A percentile compares a stretch with the other conserved stretches of the same genome.
These are phyloP conservation scores for Hypomontagnella submonticulosa DNA, from an alignment of 495 filamentous ascomycete genomes.

Conservation along the genomic window DNA sequence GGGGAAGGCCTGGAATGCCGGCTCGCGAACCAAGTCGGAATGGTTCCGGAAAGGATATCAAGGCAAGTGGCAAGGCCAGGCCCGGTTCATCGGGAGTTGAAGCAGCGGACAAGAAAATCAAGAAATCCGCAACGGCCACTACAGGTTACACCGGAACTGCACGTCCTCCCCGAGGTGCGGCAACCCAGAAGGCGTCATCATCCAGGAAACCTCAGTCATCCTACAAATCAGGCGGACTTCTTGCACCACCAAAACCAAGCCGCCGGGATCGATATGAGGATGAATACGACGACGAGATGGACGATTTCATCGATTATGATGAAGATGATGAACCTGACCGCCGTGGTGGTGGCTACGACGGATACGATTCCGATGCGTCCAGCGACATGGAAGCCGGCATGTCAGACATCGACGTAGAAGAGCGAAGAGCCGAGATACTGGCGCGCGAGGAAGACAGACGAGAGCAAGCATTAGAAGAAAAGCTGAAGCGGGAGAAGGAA, in stretches of 20 bases:
- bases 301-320: conserved; percentile 65
- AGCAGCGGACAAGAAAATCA: conserved; percentile 61
- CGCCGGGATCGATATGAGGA: conserved; percentile 62
- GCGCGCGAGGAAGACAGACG: conserved; percentile 64
- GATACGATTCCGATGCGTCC: conserved; percentile 60
- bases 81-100: conserved; percentile 34
- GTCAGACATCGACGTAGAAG: conserved; percentile 69
- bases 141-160: conserved; percentile 68
- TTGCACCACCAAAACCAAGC: conserved; percentile 42
- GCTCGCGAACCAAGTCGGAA: conserved; percentile 36
- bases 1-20: conserved; percentile 30
- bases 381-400: conserved; percentile 73
- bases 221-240: conserved; percentile 43
- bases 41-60: conserved; percentile 30
- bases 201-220: conserved; percentile 40
- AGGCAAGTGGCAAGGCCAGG: conserved; percentile 30
- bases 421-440: conserved; percentile 58
- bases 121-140: conserved; percentile 66
- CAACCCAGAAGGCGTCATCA: conserved; percentile 43
- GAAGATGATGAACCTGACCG: conserved; percentile 63
- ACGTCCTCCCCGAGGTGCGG: conserved; percentile 54
- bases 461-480: conserved; percentile 58
- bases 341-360: conserved; percentile 47
- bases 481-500: conserved; percentile 59
- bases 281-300: conserved; percentile 63